A percentile compares a stretch with the other conserved stretches of the same genome.
Evolutionary conservation across 2,329 filamentous ascomycete genomes (phyloP).

Genomic region (Pseudogymnoascus sp.): DNA sequence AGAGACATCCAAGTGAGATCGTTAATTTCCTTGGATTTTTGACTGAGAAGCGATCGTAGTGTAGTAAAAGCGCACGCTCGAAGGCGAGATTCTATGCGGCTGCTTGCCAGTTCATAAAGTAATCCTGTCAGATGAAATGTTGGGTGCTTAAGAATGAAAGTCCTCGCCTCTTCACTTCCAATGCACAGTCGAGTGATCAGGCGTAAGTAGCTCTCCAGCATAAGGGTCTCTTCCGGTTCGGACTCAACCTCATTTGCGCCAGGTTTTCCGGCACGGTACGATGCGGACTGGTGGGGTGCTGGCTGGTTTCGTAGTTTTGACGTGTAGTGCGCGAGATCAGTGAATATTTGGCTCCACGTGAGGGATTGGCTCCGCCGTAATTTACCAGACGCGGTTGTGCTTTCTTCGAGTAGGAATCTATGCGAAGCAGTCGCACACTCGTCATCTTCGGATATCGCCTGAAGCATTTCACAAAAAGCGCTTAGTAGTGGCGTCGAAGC

Average conservation of each 20-base stretch:
- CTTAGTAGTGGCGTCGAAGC: conserved; percentile 94
- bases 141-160: conserved; percentile 61
- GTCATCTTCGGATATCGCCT: conserved; percentile 75
- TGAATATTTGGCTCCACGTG: conserved; percentile 89
- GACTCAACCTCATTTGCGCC: conserved; percentile 62
- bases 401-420: conserved; percentile 82
- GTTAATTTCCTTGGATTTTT: conserved; percentile 61
- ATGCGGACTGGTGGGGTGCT: conserved; percentile 42
- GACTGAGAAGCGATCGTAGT: conserved; percentile 64
- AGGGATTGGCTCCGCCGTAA: conserved; percentile 76
- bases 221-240: conserved; percentile 89
- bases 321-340: conserved; percentile 79
- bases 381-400: conserved; percentile 63
- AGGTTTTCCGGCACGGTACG: conserved; percentile 53
- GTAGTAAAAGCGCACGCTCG: conserved; percentile 78
- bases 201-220: conserved; percentile 89
- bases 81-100: conserved; percentile 66
- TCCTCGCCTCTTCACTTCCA: conserved; percentile 64
- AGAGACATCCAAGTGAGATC: conserved; percentile 71
- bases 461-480: conserved; percentile 93
- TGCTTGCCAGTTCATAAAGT: conserved; percentile 71
- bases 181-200: conserved; percentile 74
- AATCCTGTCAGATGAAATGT: conserved; percentile 64
- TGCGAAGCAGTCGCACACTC: conserved; percentile 80
- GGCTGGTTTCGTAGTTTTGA: conserved; percentile 69